Percentiles rank a stretch among this genome's conserved stretches.
phyloP scores from a whole-genome alignment of 2,329 filamentous ascomycete species.

The Bipolaris victoriae region DNA sequence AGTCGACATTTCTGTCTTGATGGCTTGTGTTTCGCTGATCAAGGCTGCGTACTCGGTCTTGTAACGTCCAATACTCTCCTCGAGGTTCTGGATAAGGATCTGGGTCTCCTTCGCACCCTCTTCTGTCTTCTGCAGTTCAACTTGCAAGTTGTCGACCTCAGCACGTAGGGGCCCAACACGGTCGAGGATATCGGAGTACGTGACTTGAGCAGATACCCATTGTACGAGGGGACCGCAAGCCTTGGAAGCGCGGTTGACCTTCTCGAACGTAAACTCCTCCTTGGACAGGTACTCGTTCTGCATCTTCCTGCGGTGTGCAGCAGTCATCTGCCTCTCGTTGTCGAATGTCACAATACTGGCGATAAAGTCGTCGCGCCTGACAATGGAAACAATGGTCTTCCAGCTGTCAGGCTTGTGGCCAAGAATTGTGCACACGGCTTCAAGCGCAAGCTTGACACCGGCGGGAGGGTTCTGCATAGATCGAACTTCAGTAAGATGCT shows the following conservation, averaged over 20 bases:
- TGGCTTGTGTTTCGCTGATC: constrained; percentile 95
- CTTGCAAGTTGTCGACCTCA: constrained; percentile 85
- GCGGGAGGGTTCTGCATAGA: constrained; percentile 93
- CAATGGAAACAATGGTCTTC: constrained; percentile 87
- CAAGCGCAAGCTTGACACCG: constrained; percentile 88
- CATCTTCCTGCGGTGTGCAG: constrained; percentile 82
- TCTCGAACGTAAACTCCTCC: constrained; percentile 94
- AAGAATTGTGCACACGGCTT: constrained; percentile 94
- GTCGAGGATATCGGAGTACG: constrained; percentile 96
- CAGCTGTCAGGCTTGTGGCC: constrained; percentile 89
- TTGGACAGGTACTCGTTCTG: constrained; percentile 89
- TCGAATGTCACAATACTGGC: constrained; percentile 97
- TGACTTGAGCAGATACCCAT: constrained; percentile 96
- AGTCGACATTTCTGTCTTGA: constrained; percentile 94
- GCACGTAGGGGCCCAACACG: constrained; percentile 89
- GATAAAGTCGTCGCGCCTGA: constrained; percentile 95
- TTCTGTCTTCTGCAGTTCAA: constrained; percentile 88
- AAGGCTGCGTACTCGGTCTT: constrained; percentile 95
- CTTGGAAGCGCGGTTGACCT: constrained; percentile 94
- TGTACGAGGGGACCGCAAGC: constrained; percentile 96
- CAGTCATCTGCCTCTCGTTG: constrained; percentile 95
- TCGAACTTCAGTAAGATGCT: constrained; percentile 95
- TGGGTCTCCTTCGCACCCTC: constrained; percentile 91
- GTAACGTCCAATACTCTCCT: constrained; percentile 91
- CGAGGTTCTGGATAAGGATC: constrained; percentile 81